Evolutionary conservation across 177 flowering plant species (phyloP).

Genomic region (Vitis hybrid): DNA sequence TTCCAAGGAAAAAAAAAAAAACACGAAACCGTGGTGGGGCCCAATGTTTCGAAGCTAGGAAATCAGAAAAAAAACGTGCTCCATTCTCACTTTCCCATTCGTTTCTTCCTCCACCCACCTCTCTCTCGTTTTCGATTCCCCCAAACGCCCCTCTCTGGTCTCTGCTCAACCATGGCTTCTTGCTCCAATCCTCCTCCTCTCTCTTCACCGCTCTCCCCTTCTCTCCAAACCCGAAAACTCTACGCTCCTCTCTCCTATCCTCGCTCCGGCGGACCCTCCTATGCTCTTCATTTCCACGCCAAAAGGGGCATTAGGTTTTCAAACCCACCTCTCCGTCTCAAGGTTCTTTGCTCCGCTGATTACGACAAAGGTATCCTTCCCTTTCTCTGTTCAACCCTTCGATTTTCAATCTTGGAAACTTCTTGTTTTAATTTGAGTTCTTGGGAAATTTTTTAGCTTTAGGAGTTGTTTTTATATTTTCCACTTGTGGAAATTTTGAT

Average conservation of each 20-base stretch:
- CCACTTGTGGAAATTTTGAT: no score
- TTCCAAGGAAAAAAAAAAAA: no score
- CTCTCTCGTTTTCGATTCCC: background rate
- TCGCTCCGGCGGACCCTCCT: slow-evolving; percentile 4
- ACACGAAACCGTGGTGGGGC: no score
- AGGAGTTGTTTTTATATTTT: background rate
- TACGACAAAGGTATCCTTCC: background rate
- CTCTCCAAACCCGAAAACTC: background rate
- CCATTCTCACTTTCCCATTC: no score
- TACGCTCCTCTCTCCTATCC: background rate
- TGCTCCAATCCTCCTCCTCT: background rate
- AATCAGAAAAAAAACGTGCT: no score
- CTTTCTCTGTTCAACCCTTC: background rate
- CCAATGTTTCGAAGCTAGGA: no score
- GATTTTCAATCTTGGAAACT: no score
- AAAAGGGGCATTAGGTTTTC: background rate
- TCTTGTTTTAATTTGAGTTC: background rate
- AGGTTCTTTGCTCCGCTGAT: slow-evolving; percentile 7
- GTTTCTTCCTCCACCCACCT: no score
- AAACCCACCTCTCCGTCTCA: slow-evolving; percentile 9
- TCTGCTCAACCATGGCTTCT: slow-evolving; percentile 3
- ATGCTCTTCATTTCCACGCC: background rate
- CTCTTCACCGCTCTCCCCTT: background rate
- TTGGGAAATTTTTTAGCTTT: background rate
- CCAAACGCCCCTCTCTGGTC: background rate